Base-by-base conservation (phyloP, 2,329 filamentous ascomycete species). In the Penicillium brevicompactum region DNA sequence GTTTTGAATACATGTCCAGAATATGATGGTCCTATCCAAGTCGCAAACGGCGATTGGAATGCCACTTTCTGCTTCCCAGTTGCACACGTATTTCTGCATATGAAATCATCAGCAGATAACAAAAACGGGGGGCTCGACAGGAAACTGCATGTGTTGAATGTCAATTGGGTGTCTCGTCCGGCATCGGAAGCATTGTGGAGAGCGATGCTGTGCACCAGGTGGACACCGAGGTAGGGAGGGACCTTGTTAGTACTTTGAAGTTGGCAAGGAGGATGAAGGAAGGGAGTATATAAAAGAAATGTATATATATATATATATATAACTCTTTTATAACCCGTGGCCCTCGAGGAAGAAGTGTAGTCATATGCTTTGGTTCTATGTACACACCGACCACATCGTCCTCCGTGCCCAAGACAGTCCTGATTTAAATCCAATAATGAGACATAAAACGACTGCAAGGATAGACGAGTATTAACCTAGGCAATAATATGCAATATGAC, bases 401-500 rank as follows among this genome's bases (percentile, higher is more conserved):
- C 31, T 34, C 31, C 31, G 31, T 34, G 13, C 31, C 8, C 13
- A 34, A n/a, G 34, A 7, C 34, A 37, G 34, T 37, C 34, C 13
- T 13, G 13, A n/a, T 37, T n/a, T n/a, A 2, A 37, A 37, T 37
- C 11, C 22, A 51, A 46, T 32, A 51, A 53, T 48, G 9, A 47
- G 16, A 34, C 44, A 16, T 48, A 6, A 47, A 9, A 34, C 44
- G 10, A 44, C 47, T 49, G 51, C 38, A 53, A 53, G 51, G 51
- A 53, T 30, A 37, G 34, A 27, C 5, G 24, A 27, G 34, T n/a
- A 13, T 41, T 18, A 6, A 41, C 5, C 7, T 40, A 24, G 16
- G 13, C 43, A 41, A 58, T 42, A 40, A 54, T 41, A 51, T 41
- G 42, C 32, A 55, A 55, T 55, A 51, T 55, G 52, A 55, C 52